A percentile compares a stretch with the other conserved stretches of the same genome.
These are phyloP conservation scores for Blastomyces silverae DNA, from an alignment of 2,329 filamentous ascomycete genomes.

Conservation along the genomic window DNA sequence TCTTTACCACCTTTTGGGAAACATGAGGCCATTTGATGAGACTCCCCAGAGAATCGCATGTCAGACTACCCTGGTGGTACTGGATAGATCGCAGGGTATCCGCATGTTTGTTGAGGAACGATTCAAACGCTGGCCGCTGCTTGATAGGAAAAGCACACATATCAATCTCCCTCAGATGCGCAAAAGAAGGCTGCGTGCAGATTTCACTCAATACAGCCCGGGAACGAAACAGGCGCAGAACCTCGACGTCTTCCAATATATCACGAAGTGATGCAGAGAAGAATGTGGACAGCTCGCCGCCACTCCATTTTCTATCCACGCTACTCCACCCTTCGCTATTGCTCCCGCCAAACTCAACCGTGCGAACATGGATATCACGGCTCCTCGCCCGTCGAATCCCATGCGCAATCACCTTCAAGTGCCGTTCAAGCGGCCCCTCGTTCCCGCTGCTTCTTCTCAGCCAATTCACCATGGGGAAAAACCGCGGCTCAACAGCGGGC, in stretches of 20 bases:
- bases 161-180: background rate
- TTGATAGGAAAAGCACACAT: background rate
- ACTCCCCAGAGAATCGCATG: background rate
- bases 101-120: background rate
- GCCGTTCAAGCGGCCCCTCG: background rate
- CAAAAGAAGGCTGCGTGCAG: background rate
- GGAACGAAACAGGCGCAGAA: slow-evolving; percentile 1
- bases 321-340: no score
- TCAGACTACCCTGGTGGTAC: background rate
- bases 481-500: background rate
- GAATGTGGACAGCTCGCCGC: background rate
- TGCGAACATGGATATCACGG: background rate
- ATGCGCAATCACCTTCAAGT: background rate
- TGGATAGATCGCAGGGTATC: slow-evolving; percentile 3
- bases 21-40: background rate
- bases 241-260: slow-evolving; percentile 4
- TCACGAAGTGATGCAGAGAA: background rate
- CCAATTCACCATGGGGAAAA: background rate
- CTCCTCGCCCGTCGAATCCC: slow-evolving; percentile 4
- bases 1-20: background rate
- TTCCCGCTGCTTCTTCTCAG: background rate
- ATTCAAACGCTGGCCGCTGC: background rate
- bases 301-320: background rate
- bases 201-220: background rate
- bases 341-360: slow-evolving; percentile 1